Percentiles rank a stretch among this genome's conserved stretches.
These are phyloP conservation scores for Vitis rupestris DNA, from an alignment of 164 flowering plant genomes.

Conservation along the genomic window DNA sequence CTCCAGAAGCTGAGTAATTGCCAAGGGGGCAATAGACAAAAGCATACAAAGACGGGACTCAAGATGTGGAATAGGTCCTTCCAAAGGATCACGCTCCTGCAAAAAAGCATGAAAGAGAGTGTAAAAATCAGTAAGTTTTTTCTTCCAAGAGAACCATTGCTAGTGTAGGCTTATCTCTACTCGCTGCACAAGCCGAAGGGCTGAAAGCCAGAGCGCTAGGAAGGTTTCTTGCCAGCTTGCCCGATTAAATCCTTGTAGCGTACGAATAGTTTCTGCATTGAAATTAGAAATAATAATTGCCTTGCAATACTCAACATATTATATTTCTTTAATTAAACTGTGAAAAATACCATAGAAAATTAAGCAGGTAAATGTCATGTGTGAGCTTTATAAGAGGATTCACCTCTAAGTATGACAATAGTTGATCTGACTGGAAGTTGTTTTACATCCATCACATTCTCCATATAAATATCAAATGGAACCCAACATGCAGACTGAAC, in stretches of 20 bases:
- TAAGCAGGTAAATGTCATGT: neutral
- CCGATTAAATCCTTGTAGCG: conserved; percentile 67
- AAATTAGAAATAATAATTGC: neutral
- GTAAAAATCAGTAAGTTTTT: conserved; percentile 14
- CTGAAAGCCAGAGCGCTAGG: conserved; percentile 81
- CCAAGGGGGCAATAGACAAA: conserved; percentile 69
- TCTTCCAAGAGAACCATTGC: conserved; percentile 4
- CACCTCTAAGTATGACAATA: conserved; percentile 55
- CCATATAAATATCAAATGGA: conserved; percentile 66
- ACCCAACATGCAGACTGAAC: conserved; percentile 60
- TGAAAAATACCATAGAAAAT: neutral
- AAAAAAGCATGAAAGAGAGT: conserved; percentile 16
- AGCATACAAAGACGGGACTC: conserved; percentile 84
- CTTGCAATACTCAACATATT: neutral
- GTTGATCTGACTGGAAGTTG: conserved; percentile 56
- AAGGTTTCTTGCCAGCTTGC: conserved; percentile 93
- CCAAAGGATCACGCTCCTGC: conserved; percentile 88
- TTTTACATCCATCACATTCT: conserved; percentile 64
- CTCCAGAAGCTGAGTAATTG: conserved; percentile 61
- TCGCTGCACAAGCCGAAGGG: conserved; percentile 88
- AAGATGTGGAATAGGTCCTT: conserved; percentile 92
- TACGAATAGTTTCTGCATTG: conserved; percentile 49
- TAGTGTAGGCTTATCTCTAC: conserved; percentile 40
- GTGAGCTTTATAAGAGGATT: neutral
- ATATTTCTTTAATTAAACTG: neutral